Percentiles rank a stretch among this genome's conserved stretches.
phyloP scores from a whole-genome alignment of 2,329 filamentous ascomycete genomes.

The Trichophyton verrucosum region DNA sequence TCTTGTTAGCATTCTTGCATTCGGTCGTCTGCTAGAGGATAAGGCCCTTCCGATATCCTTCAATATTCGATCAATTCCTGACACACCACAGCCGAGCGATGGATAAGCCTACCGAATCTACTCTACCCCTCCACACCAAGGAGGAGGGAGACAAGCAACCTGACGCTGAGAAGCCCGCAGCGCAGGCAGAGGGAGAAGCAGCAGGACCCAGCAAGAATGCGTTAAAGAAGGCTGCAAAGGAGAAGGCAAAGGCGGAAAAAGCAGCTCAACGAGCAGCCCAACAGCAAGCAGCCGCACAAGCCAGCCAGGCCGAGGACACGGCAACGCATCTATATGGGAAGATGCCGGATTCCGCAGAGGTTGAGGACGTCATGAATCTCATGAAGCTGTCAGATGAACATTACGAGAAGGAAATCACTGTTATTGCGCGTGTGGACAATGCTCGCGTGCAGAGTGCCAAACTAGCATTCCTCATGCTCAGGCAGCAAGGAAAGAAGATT shows the following conservation, averaged over 20 bases:
- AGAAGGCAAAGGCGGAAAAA: conserved; percentile 78
- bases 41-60: not conserved
- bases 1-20: not conserved
- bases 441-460: conserved; percentile 78
- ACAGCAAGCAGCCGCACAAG: conserved; percentile 56
- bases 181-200: conserved; percentile 22
- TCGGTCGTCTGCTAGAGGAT: not conserved
- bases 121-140: conserved; percentile 11
- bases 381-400: conserved; percentile 42
- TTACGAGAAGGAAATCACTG: conserved; percentile 57
- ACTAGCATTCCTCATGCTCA: conserved; percentile 78
- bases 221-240: conserved; percentile 76
- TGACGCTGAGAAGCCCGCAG: not conserved
- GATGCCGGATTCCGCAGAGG: conserved; percentile 46
- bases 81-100: conserved; percentile 5
- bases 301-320: conserved; percentile 47
- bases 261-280: conserved; percentile 58
- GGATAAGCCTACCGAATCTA: conserved; percentile 11
- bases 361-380: conserved; percentile 50
- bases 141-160: conserved; percentile 8
- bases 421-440: conserved; percentile 78
- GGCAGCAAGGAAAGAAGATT: conserved; percentile 64
- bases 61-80: not conserved
- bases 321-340: conserved; percentile 69
- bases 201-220: conserved; percentile 60